Percentiles rank a stretch among this genome's conserved stretches.
Evolutionary conservation across 176 grass and related monocot species (phyloP).

Genomic region (Dactylis glomerata): DNA sequence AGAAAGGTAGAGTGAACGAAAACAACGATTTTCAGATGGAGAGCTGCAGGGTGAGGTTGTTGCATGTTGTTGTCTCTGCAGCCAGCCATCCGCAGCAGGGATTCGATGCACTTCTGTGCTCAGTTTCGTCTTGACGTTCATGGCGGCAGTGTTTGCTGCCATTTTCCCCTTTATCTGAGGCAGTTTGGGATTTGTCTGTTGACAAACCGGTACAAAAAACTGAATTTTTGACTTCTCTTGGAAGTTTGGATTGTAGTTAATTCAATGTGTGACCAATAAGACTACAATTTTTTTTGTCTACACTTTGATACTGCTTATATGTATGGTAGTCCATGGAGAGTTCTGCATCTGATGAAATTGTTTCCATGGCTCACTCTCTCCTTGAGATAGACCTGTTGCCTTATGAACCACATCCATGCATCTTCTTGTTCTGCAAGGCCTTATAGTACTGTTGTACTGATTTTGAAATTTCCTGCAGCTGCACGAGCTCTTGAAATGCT

Average conservation of each 20-base stretch:
- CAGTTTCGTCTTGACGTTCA: background rate
- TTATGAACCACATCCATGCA: background rate
- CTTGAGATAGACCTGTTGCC: background rate
- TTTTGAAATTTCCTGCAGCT: constrained; percentile 46
- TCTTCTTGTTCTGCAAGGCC: background rate
- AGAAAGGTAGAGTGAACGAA: background rate
- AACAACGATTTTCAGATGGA: background rate
- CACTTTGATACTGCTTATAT: background rate
- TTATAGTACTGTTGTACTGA: constrained; percentile 13
- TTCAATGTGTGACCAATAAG: background rate
- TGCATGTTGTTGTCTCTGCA: background rate
- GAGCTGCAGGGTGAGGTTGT: background rate
- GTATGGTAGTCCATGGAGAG: background rate
- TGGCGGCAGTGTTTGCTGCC: background rate
- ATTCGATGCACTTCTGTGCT: background rate
- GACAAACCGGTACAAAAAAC: background rate
- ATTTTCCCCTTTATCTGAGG: background rate
- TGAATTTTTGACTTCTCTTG: background rate
- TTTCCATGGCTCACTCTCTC: background rate
- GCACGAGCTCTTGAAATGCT: constrained; percentile 79
- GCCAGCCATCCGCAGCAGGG: background rate
- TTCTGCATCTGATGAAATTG: background rate
- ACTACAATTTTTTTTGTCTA: background rate
- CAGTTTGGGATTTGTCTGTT: background rate
- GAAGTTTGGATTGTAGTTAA: background rate